phyloP scores from a whole-genome alignment of 768 basidiomycete genomes.

The Lactarius hatsudake region DNA sequence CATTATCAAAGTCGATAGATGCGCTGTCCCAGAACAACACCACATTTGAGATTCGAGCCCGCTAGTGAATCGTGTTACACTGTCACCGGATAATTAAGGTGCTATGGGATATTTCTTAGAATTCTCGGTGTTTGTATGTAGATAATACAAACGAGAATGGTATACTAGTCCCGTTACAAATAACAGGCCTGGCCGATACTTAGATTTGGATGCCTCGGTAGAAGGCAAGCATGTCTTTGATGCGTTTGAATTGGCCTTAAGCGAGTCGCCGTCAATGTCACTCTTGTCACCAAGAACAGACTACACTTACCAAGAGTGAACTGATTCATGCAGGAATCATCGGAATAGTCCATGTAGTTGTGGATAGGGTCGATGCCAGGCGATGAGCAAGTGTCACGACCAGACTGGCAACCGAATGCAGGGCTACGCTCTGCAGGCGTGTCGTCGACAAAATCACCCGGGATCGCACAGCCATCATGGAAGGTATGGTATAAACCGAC shows the following conservation, averaged over 20 bases:
- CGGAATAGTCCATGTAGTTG: conserved; percentile 56
- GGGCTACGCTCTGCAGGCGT: conserved; percentile 48
- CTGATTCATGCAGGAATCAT: conserved; percentile 49
- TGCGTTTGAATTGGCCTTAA: conserved; percentile 36
- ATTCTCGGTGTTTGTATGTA: no score
- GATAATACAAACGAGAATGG: no score
- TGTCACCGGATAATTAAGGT: no score
- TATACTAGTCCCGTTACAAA: no score
- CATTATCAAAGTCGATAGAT: no score
- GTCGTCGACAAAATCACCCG: conserved; percentile 46
- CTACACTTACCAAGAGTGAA: conserved; percentile 42
- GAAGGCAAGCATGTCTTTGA: conserved; percentile 42
- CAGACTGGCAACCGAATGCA: conserved; percentile 39
- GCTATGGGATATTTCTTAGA: no score
- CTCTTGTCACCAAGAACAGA: not conserved
- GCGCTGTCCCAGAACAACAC: no score
- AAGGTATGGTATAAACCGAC: conserved; percentile 58
- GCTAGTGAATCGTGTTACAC: no score
- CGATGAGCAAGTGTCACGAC: conserved; percentile 34
- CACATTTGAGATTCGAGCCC: no score
- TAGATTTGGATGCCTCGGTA: conserved; percentile 41
- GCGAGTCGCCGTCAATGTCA: not conserved
- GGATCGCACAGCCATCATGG: conserved; percentile 46
- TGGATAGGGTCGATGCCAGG: conserved; percentile 42
- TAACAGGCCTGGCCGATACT: not conserved